Evolutionary conservation across 129 eudicot species (phyloP), one percentile per base, ranked within the genome.

Genomic region (Flaveria ramosissima): DNA sequence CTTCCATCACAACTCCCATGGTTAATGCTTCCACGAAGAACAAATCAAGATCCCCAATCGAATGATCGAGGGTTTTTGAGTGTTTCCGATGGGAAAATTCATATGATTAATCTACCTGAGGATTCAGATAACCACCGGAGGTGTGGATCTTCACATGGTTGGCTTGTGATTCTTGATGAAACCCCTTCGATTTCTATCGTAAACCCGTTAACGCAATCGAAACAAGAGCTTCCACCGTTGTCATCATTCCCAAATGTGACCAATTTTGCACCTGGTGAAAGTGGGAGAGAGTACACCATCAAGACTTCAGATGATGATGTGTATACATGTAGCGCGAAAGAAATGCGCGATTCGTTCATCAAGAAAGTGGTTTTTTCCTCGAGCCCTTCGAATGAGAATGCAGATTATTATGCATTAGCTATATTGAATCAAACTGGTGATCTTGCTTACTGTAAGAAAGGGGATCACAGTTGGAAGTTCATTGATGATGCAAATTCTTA

Each of bases 141-240:
- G n/a, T 84, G 91, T 70, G 97, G 97, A 32, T 92, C 97, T 11
- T 92, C 97, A 3, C 79, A 80, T 56, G 96, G 97, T 21, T 89
- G 89, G 89, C 87, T 92, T 9, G 83, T 85, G 8, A 63, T 86
- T 52, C 74, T 88, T 50, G 83, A 85, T 7, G 90, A 89, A 43
- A 77, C 96, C 19, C 90, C 97, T 1, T 39, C 45, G 1, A 72
- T 92, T 15, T 83, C 89, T 10, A 73, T 88, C 14, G 3, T 85
- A 15, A 92, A 92, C 68, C 96, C 93, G 0, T 57, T 92, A 32
- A 88, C 93, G 0, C 74, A 80, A 6, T 75, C 82, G 0, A 86
- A 52, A 27, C 75, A 84, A 71, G 27, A 62, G 23, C 92, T 92
- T 27, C 94, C 98, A 0, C 87, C 92, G 0, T 77, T 90, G 14